Evolutionary conservation across 495 filamentous ascomycete genomes (phyloP).

Genomic region (Cercophora samala): DNA sequence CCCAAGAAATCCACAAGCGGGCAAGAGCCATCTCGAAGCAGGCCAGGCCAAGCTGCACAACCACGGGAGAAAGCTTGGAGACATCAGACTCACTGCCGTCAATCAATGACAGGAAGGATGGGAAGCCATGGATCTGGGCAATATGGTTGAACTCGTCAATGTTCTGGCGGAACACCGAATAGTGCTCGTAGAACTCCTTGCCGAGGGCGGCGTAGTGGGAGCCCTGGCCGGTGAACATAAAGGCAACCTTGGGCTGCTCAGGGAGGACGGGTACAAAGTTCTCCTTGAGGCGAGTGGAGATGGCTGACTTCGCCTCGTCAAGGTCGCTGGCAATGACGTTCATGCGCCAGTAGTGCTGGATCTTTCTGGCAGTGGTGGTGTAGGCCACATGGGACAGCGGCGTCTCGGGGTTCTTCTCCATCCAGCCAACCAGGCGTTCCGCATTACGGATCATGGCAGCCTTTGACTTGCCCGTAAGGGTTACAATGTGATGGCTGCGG

Average conservation of each 20-base stretch:
- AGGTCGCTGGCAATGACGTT: slow-evolving; percentile 56
- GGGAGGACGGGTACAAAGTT: slow-evolving; percentile 47
- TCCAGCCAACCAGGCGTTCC: slow-evolving; percentile 48
- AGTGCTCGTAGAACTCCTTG: slow-evolving; percentile 63
- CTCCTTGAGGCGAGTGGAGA: slow-evolving; percentile 43
- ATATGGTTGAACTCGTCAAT: slow-evolving; percentile 70
- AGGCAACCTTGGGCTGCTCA: slow-evolving; percentile 55
- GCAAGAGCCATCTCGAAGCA: slow-evolving; percentile 85
- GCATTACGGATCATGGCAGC: slow-evolving; percentile 53
- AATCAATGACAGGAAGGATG: slow-evolving; percentile 64
- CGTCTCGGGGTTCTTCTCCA: slow-evolving; percentile 51
- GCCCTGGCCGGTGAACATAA: slow-evolving; percentile 71
- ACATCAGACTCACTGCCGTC: slow-evolving; percentile 57
- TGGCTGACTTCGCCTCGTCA: slow-evolving; percentile 39
- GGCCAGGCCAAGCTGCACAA: slow-evolving; percentile 72
- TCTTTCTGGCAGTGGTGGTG: slow-evolving; percentile 77
- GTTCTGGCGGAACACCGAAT: slow-evolving; percentile 62
- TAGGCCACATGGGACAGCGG: slow-evolving; percentile 64
- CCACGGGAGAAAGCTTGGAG: slow-evolving; percentile 63
- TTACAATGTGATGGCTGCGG: slow-evolving; percentile 52
- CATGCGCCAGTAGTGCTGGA: slow-evolving; percentile 75
- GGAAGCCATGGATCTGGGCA: slow-evolving; percentile 65
- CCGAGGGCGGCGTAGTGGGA: slow-evolving; percentile 66
- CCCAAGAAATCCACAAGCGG: slow-evolving; percentile 75
- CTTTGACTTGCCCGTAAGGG: slow-evolving; percentile 59